These are phyloP conservation scores for Cucurbita pepo DNA, from an alignment of 306 rosid species.

Conservation along the genomic window DNA sequence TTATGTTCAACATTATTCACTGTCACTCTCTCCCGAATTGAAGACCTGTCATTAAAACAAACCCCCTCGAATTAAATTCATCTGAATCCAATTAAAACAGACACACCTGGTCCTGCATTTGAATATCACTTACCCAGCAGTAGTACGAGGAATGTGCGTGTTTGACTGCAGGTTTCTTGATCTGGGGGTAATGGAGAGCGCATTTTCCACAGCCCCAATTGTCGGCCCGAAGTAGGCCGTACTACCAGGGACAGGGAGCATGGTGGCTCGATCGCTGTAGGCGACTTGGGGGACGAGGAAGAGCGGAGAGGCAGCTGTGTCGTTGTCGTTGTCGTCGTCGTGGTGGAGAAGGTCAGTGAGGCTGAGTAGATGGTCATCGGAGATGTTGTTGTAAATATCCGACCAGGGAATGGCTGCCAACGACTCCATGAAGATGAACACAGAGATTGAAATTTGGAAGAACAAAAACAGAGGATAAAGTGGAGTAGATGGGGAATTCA, in stretches of 20 bases:
- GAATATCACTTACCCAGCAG: background rate
- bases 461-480: conserved; percentile 14
- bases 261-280: conserved; percentile 16
- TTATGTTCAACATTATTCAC: conserved; percentile 61
- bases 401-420: conserved; percentile 27
- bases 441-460: conserved; percentile 9
- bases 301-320: conserved; percentile 12
- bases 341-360: conserved; percentile 60
- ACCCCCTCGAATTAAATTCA: too few species aligned
- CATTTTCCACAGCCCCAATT: conserved; percentile 53
- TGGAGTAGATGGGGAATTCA: conserved; percentile 43
- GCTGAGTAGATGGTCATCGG: conserved; percentile 53
- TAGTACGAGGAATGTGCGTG: conserved; percentile 17
- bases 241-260: conserved; percentile 16
- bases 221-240: conserved; percentile 62
- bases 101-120: too few species aligned
- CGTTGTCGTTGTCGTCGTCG: conserved; percentile 13
- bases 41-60: conserved; percentile 23
- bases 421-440: conserved; percentile 20
- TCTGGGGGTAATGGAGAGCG: conserved; percentile 31
- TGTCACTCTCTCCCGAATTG: conserved; percentile 44
- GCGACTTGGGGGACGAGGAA: conserved; percentile 22
- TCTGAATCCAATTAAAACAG: too few species aligned
- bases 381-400: conserved; percentile 8
- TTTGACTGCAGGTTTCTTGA: conserved; percentile 16